Evolutionary conservation across 805 yeast genomes (phyloP).

Genomic region (Saccharomyces mikatae): DNA sequence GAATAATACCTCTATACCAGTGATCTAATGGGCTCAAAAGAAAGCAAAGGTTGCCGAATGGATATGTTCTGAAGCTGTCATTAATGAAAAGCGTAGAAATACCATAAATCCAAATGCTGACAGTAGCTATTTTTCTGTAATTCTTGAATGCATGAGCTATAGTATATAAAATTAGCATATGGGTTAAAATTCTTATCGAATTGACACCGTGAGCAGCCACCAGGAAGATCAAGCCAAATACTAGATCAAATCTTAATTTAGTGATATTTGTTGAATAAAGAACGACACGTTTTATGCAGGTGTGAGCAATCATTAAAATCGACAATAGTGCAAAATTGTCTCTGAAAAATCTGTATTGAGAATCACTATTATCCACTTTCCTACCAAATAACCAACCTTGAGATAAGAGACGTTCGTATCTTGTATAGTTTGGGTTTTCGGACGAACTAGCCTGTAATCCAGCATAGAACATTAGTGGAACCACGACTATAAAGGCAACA

Average conservation of each 20-base stretch:
- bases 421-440: slow-evolving; percentile 62
- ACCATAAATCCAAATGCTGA: slow-evolving; percentile 68
- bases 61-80: slow-evolving; percentile 51
- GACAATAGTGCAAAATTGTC: slow-evolving; percentile 61
- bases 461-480: slow-evolving; percentile 76
- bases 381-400: slow-evolving; percentile 89
- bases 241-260: slow-evolving; percentile 62
- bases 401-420: slow-evolving; percentile 51
- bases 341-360: slow-evolving; percentile 81
- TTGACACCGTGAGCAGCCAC: slow-evolving; percentile 77
- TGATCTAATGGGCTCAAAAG: slow-evolving; percentile 47
- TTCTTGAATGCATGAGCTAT: slow-evolving; percentile 19
- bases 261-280: slow-evolving; percentile 24
- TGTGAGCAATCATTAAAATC: slow-evolving; percentile 50
- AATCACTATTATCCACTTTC: slow-evolving; percentile 86
- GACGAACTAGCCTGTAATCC: slow-evolving; percentile 76
- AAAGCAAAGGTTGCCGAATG: slow-evolving; percentile 37
- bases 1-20: slow-evolving; percentile 64
- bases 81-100: slow-evolving; percentile 71
- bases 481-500: slow-evolving; percentile 53
- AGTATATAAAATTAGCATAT: slow-evolving; percentile 45
- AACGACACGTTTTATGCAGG: slow-evolving; percentile 36
- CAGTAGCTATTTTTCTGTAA: slow-evolving; percentile 34
- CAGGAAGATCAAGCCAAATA: slow-evolving; percentile 62
- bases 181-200: slow-evolving; percentile 49